Evolutionary conservation across 441 rosid genomes (phyloP), one percentile per base, ranked within the genome.

Genomic region (Mallotus japonicus): DNA sequence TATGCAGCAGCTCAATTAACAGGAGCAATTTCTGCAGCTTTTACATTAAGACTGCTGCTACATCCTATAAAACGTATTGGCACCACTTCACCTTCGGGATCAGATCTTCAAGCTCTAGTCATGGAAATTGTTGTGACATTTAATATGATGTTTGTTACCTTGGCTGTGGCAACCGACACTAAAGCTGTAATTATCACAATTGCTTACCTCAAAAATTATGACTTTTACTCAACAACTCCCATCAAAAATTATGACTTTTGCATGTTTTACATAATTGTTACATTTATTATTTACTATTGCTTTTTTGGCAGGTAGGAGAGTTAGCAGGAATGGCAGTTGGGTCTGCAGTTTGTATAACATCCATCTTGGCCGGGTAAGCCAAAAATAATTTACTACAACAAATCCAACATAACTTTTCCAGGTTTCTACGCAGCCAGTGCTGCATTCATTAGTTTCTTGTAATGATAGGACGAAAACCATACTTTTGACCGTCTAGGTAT

Each of bases 271-370:
- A 1, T 46, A 14, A 6, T 63, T 62, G 20, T 28, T 62, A 1
- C 6, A 37, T 40, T 42, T 37, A 11, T 28, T 61, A 7, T 1
- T 40, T 8, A 0, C 0, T n/a, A 1, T 19, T 1, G 32, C 9
- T 20, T n/a, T 0, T 14, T 53, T 56, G 70, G 70, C 87, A 86
- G 93, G 49, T 83, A 24, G 93, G 91, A 76, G 91, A 87, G 77
- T 78, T 87, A 24, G 91, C 93, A 10, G 91, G 93, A 24, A 46
- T 87, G 2, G 91, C 91, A n/a, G 93, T 87, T 64, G 93, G 90
- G 34, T 87, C 92, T 17, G 85, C 90, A 0, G 90, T 87, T 3
- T 86, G 89, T 82, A 83, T 86, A 75, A 81, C 88, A 70, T 87
- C 94, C 20, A 85, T 89, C 76, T 61, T 87, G 32, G 94, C 88